Percentiles rank a stretch among this genome's conserved stretches.
phyloP scores from a whole-genome alignment of 2,329 filamentous ascomycete genomes.

The Sporothrix sp. region DNA sequence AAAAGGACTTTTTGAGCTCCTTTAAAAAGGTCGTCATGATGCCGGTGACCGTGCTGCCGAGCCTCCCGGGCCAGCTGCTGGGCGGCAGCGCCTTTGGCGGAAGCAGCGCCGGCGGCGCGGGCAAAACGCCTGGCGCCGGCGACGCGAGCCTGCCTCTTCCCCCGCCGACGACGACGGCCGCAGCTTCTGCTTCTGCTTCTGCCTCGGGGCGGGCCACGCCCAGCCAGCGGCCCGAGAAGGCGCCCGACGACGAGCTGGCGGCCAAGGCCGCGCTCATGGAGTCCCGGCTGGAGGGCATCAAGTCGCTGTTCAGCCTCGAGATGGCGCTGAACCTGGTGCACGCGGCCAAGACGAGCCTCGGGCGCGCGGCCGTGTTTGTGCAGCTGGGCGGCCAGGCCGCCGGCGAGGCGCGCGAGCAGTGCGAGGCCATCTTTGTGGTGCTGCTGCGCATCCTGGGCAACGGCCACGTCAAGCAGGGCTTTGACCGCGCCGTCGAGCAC shows the following conservation, averaged over 20 bases:
- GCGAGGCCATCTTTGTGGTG: slow-evolving; percentile 76
- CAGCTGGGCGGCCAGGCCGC: slow-evolving; percentile 69
- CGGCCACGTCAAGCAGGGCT: slow-evolving; percentile 82
- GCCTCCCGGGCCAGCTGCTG: slow-evolving; percentile 51
- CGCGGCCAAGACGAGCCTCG: slow-evolving; percentile 75
- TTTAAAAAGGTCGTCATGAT: slow-evolving; percentile 99
- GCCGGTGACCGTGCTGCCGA: slow-evolving; percentile 83
- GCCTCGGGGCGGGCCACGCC: slow-evolving; percentile 12
- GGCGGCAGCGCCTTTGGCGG: slow-evolving; percentile 45
- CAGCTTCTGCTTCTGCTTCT: not conserved
- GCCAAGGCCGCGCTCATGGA: slow-evolving; percentile 98
- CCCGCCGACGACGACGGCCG: not conserved
- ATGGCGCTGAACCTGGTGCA: slow-evolving; percentile 86
- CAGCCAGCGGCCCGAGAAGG: slow-evolving; percentile 32
- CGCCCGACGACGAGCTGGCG: slow-evolving; percentile 81
- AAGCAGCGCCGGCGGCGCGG: slow-evolving; percentile 21
- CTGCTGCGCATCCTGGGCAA: slow-evolving; percentile 77
- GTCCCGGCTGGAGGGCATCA: slow-evolving; percentile 85
- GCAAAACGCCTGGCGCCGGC: not conserved
- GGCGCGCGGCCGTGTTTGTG: slow-evolving; percentile 75
- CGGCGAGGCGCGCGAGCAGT: slow-evolving; percentile 77
- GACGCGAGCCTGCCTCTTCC: not conserved
- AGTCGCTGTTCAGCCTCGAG: slow-evolving; percentile 91
- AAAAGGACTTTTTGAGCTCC: slow-evolving; percentile 89
- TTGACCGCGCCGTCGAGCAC: slow-evolving; percentile 86